Evolutionary conservation across 2,329 filamentous ascomycete species (phyloP), one percentile per base, ranked within the genome.

Genomic region (Alternaria atra): DNA sequence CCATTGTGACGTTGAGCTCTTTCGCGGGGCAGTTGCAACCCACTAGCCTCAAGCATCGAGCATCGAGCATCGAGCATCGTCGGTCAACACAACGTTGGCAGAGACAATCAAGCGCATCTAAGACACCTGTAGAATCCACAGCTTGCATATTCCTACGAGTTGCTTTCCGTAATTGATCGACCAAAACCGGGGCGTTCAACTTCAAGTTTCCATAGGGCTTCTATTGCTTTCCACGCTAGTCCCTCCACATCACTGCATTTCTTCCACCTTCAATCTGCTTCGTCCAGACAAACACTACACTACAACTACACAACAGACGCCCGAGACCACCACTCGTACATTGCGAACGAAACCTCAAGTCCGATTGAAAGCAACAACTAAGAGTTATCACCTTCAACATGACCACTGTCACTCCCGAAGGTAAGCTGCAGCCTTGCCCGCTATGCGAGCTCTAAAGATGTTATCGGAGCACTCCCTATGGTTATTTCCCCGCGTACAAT

Each of bases 141-240:
- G 30, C 32, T 37, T 34, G 25, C 32, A 46, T 37, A 6, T 39
- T 39, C 58, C 56, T 57, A 35, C 25, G 13, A 50, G 40, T 53
- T 57, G 27, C 29, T 56, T 52, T 55, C 39, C 55, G 59, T 52
- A 63, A 58, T 58, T 29, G 64, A 66, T 67, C 63, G 43, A 29
- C 59, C 63, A 61, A 65, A 61, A 64, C 52, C 34, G 66, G 64
- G 65, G 57, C 60, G 62, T 62, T 68, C 68, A 62, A 67, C 64
- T 63, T 69, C 54, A 60, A 63, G 66, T 62, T 77, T 76, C 75
- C 64, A 71, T 53, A 67, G 64, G 68, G 72, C 70, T 78, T 78
- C 76, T 71, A 79, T 77, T 75, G 58, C 72, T 70, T 79, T 79
- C 76, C 70, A 71, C 74, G 75, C 75, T 77, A 77, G 73, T 73